Conservation (phyloP, 257 asterid genomes). For the Solanum habrochaites region DNA sequence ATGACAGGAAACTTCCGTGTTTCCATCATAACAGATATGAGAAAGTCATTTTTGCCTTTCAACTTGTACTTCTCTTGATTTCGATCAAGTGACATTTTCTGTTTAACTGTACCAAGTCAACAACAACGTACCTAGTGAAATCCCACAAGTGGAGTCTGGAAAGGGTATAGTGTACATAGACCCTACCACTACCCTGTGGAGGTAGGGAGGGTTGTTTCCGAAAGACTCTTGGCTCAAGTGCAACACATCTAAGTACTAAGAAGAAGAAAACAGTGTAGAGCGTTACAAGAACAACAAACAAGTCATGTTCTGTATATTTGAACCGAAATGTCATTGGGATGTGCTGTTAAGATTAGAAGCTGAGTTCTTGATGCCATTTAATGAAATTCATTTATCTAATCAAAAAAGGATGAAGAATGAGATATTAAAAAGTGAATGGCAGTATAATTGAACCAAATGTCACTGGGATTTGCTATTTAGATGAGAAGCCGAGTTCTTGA, state of each 20-base stretch:
- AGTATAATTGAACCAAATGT: not conserved
- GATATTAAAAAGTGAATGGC: not conserved
- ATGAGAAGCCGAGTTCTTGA: not conserved
- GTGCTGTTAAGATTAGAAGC: not conserved
- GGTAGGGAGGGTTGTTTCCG: not conserved
- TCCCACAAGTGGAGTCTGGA: not conserved
- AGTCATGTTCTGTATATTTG: not conserved
- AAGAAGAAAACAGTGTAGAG: not conserved
- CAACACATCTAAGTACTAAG: not conserved
- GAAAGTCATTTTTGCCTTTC: not conserved
- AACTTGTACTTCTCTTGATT: not conserved
- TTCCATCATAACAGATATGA: not conserved
- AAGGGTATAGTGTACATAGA: not conserved
- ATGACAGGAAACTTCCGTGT: not conserved
- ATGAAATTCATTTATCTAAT: not conserved
- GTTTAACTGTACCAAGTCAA: not conserved
- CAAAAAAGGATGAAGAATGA: not conserved
- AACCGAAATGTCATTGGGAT: not conserved
- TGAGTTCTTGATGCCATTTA: not conserved
- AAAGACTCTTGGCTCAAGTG: not conserved
- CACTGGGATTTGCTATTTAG: not conserved
- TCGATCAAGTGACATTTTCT: not conserved
- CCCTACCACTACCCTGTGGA: not conserved
- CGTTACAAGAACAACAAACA: not conserved
- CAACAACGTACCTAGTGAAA: not conserved